Conservation (phyloP, 192 early-diverging fungal genomes). For the Backusella mclennaniae region DNA sequence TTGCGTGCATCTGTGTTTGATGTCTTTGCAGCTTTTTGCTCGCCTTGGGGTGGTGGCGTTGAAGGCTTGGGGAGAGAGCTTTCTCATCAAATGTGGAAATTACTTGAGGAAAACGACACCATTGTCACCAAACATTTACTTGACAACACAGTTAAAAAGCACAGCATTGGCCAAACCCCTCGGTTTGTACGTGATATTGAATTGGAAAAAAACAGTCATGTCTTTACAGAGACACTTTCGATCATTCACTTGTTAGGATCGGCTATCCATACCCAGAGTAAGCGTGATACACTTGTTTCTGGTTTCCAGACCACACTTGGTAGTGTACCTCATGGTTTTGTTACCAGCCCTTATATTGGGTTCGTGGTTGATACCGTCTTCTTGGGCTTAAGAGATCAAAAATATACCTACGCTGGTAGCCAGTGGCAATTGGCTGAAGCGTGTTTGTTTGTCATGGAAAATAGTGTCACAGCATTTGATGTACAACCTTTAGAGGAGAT, state of each 20-base stretch:
- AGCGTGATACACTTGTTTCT: conserved; percentile 16
- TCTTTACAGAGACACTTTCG: conserved; percentile 85
- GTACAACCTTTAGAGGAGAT: conserved; percentile 44
- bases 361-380: conserved; percentile 87
- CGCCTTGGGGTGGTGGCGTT: conserved; percentile 43
- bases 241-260: conserved; percentile 75
- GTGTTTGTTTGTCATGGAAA: conserved; percentile 81
- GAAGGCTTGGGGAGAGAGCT: conserved; percentile 52
- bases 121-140: conserved; percentile 54
- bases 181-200: conserved; percentile 71
- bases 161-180: neutral
- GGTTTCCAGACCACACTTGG: conserved; percentile 39
- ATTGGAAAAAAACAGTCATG: conserved; percentile 52
- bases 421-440: conserved; percentile 72
- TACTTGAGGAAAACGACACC: conserved; percentile 65
- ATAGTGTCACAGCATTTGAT: conserved; percentile 77
- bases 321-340: conserved; percentile 53
- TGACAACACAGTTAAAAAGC: neutral
- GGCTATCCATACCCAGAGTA: conserved; percentile 55
- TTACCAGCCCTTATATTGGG: conserved; percentile 73
- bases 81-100: conserved; percentile 73
- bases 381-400: conserved; percentile 67
- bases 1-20: conserved; percentile 83
- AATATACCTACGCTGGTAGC: conserved; percentile 67
- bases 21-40: conserved; percentile 82